Evolutionary conservation across 441 rosid genomes (phyloP).

Genomic region (Pelargonium cotyledonis): DNA sequence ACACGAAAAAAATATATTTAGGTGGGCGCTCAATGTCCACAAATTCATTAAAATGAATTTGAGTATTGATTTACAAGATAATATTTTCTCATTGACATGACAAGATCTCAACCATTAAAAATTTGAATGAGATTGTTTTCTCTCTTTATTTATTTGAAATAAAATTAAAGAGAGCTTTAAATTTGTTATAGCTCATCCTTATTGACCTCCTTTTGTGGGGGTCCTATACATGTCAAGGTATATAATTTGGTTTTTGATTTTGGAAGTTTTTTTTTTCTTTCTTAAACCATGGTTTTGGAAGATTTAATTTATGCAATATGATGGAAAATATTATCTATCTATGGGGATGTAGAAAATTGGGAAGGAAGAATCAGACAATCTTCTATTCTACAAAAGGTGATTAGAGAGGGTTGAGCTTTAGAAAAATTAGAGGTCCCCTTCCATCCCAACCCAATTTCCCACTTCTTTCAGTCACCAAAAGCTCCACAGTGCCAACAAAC

Average conservation of each 20-base stretch:
- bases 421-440: slow-evolving; percentile 14
- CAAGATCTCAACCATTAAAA: no score
- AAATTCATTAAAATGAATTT: no score
- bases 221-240: not conserved
- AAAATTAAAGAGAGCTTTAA: not conserved
- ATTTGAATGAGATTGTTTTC: no score
- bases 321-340: not conserved
- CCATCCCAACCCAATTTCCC: slow-evolving; percentile 4
- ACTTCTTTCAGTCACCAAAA: slow-evolving; percentile 10
- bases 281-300: not conserved
- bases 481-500: slow-evolving; percentile 10
- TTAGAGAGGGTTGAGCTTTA: slow-evolving; percentile 2
- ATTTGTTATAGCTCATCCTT: slow-evolving; percentile 1
- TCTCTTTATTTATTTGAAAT: not conserved
- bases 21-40: no score
- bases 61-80: no score
- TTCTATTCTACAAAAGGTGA: slow-evolving; percentile 24
- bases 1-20: no score
- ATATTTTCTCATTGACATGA: no score
- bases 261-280: not conserved
- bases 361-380: slow-evolving; percentile 16
- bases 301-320: not conserved
- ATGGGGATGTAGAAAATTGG: not conserved
- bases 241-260: not conserved
- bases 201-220: not conserved